These are phyloP conservation scores for Hansenula lynferdii DNA, from an alignment of 1,139 yeast genomes.

Conservation along the genomic window DNA sequence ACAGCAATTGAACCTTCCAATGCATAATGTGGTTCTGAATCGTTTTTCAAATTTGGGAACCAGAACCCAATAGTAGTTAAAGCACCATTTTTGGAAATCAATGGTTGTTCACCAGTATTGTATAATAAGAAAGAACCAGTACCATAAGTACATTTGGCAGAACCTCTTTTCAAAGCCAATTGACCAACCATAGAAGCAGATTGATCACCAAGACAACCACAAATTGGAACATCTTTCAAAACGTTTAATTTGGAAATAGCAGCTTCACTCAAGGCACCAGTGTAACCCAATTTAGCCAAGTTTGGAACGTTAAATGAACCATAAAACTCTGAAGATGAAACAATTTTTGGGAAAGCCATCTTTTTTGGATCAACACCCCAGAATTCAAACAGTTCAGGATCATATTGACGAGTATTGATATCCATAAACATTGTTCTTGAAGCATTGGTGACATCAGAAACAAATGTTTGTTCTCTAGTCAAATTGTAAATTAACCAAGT, in stretches of 20 bases:
- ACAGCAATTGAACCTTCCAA: constrained; percentile 95
- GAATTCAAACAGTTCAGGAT: constrained; percentile 66
- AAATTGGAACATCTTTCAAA: constrained; percentile 74
- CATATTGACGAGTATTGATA: constrained; percentile 71
- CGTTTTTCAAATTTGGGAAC: constrained; percentile 62
- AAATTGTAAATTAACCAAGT: constrained; percentile 90
- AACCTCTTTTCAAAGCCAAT: constrained; percentile 75
- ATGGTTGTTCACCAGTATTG: constrained; percentile 71
- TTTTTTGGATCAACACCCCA: constrained; percentile 74
- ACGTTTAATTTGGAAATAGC: too few relatives aligned
- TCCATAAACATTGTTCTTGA: constrained; percentile 90
- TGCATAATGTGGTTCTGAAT: constrained; percentile 71
- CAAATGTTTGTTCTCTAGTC: constrained; percentile 66
- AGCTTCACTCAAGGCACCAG: constrained; percentile 46
- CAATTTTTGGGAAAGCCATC: constrained; percentile 73
- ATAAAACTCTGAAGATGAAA: constrained; percentile 74
- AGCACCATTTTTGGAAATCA: constrained; percentile 73
- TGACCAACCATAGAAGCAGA: constrained; percentile 93
- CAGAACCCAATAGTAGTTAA: constrained; percentile 88
- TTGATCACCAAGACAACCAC: constrained; percentile 95
- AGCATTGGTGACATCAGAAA: constrained; percentile 89
- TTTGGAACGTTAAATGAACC: constrained; percentile 67
- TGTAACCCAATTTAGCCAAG: constrained; percentile 44
- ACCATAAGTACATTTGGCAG: constrained; percentile 96
- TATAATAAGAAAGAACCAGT: constrained; percentile 91